Percentiles rank a stretch among this genome's conserved stretches.
Evolutionary conservation across 352 stramenopile genomes (phyloP).

Genomic region (Phytophthora chlamydospora): DNA sequence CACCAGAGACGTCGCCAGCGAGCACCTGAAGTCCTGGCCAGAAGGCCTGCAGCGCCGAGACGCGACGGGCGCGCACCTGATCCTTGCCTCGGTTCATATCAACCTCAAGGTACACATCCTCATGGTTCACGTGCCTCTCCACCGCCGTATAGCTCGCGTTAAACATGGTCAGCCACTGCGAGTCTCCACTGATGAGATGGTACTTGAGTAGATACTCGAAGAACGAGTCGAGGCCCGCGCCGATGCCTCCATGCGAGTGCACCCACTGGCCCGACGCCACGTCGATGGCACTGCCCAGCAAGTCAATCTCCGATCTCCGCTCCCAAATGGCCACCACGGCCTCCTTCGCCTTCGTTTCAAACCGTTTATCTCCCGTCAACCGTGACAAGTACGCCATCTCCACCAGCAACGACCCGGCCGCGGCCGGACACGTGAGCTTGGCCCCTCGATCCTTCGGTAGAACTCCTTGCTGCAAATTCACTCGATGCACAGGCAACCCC

Average conservation of each 20-base stretch:
- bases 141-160: slow-evolving; percentile 81
- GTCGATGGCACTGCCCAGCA: slow-evolving; percentile 96
- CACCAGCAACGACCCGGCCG: slow-evolving; percentile 95
- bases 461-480: slow-evolving; percentile 92
- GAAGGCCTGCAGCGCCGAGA: slow-evolving; percentile 95
- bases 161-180: slow-evolving; percentile 93
- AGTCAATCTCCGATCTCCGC: slow-evolving; percentile 80
- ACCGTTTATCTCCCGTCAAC: slow-evolving; percentile 57
- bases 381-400: slow-evolving; percentile 97
- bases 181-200: slow-evolving; percentile 95
- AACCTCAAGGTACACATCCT: slow-evolving; percentile 84
- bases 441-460: slow-evolving; percentile 30
- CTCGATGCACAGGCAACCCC: slow-evolving; percentile 94
- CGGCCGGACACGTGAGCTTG: slow-evolving; percentile 93
- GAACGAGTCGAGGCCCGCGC: slow-evolving; percentile 96
- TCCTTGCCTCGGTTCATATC: slow-evolving; percentile 83
- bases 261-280: slow-evolving; percentile 87
- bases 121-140: slow-evolving; percentile 77
- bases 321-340: slow-evolving; percentile 83
- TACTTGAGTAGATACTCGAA: slow-evolving; percentile 99
- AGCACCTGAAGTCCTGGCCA: slow-evolving; percentile 97
- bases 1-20: slow-evolving; percentile 90
- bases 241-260: slow-evolving; percentile 84
- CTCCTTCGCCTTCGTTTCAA: slow-evolving; percentile 61
- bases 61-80: slow-evolving; percentile 59